Conservation (phyloP, 139 green algal genomes). For the Volvox africanus region DNA sequence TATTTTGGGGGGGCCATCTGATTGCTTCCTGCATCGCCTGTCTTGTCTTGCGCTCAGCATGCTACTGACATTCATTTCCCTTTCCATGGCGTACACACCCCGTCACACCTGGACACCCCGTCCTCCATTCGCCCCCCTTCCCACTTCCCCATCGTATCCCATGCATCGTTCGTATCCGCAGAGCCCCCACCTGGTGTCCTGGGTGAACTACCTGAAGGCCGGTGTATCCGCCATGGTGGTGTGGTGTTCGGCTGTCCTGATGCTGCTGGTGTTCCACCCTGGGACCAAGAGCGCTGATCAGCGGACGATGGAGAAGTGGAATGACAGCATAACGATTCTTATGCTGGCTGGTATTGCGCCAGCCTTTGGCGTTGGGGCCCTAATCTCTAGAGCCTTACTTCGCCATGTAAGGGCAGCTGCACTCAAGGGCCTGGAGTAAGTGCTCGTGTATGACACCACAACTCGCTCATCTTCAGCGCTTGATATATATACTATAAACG, state of each 20-base stretch:
- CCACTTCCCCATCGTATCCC: too few species aligned
- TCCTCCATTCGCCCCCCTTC: not conserved
- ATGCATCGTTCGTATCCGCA: not conserved
- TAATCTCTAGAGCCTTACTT: not conserved
- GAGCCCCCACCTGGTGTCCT: constrained; percentile 10
- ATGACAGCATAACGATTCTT: not conserved
- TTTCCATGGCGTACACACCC: too few species aligned
- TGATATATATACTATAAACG: too few species aligned
- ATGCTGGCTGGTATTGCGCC: constrained; percentile 30
- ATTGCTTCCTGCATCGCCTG: too few species aligned
- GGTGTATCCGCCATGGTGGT: not conserved
- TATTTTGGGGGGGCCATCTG: too few species aligned
- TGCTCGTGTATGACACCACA: too few species aligned
- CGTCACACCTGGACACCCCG: too few species aligned
- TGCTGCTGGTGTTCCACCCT: constrained; percentile 33
- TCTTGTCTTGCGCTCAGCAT: not conserved
- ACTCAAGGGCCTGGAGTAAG: constrained; percentile 12
- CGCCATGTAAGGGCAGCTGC: not conserved
- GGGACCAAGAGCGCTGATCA: not conserved
- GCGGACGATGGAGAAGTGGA: not conserved
- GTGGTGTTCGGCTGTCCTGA: not conserved
- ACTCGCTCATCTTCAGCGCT: too few species aligned
- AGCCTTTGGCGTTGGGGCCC: not conserved
- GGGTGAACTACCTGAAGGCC: constrained; percentile 14
- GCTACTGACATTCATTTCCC: not conserved